Evolutionary conservation across 352 stramenopile genomes (phyloP).

Genomic region (Thraustotheca clavata): DNA sequence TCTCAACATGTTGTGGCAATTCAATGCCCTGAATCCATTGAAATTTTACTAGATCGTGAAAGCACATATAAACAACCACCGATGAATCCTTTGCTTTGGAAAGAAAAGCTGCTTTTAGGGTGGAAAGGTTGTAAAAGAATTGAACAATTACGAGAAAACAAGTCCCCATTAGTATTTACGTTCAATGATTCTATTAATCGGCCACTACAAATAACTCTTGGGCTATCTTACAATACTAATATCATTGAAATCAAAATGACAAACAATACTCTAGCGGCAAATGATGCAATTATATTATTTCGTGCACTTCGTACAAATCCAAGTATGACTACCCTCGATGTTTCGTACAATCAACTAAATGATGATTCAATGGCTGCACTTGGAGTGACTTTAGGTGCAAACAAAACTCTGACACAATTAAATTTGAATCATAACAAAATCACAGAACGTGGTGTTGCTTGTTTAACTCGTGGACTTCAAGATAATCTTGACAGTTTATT

Average conservation of each 20-base stretch:
- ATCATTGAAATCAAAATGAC: slow-evolving; percentile 15
- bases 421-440: slow-evolving; percentile 46
- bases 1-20: no score
- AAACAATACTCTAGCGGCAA: not conserved
- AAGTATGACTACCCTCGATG: slow-evolving; percentile 34
- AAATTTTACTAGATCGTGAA: not conserved
- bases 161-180: no score
- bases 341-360: slow-evolving; percentile 38
- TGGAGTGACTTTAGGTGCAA: slow-evolving; percentile 45
- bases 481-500: slow-evolving; percentile 53
- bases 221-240: not conserved
- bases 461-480: slow-evolving; percentile 47
- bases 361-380: slow-evolving; percentile 47
- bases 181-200: no score
- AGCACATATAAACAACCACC: not conserved
- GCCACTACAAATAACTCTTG: not conserved
- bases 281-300: slow-evolving; percentile 40
- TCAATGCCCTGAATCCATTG: no score
- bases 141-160: not conserved
- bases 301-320: slow-evolving; percentile 43
- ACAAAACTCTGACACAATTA: slow-evolving; percentile 48
- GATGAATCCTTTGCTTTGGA: not conserved
- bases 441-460: slow-evolving; percentile 34
- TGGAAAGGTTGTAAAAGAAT: not conserved
- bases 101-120: not conserved